Conservation (phyloP, 2,329 filamentous ascomycete genomes). For the Botrytis fragariae region DNA sequence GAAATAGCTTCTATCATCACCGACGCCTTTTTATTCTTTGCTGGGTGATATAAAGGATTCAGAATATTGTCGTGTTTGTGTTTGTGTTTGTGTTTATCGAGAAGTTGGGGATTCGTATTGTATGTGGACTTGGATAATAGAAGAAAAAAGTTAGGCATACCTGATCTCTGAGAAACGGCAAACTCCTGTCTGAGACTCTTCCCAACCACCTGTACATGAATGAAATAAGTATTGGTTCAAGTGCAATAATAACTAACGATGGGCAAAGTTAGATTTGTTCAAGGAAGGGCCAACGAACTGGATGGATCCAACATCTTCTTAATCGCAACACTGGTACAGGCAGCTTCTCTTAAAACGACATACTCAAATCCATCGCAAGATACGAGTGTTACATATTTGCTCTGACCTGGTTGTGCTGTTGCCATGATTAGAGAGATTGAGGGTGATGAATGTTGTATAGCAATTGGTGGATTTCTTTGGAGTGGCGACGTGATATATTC, state of each 20-base stretch:
- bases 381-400: slow-evolving; percentile 74
- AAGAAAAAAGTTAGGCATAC: slow-evolving; percentile 47
- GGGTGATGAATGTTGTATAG: neutral
- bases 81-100: neutral
- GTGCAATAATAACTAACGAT: neutral
- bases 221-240: slow-evolving; percentile 4
- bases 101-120: neutral
- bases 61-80: neutral
- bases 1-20: slow-evolving; percentile 37
- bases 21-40: slow-evolving; percentile 26
- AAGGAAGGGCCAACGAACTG: slow-evolving; percentile 44
- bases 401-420: slow-evolving; percentile 31
- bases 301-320: slow-evolving; percentile 71
- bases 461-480: slow-evolving; percentile 18
- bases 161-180: slow-evolving; percentile 71
- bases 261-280: slow-evolving; percentile 9
- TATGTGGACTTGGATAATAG: neutral
- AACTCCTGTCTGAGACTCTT: slow-evolving; percentile 61
- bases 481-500: neutral
- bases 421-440: slow-evolving; percentile 20
- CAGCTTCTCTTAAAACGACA: slow-evolving; percentile 68
- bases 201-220: slow-evolving; percentile 54
- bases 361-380: slow-evolving; percentile 77
- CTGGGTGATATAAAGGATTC: neutral
- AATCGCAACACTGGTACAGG: slow-evolving; percentile 68